phyloP scores from a whole-genome alignment of 768 basidiomycete genomes.

The Scleroderma bovista region DNA sequence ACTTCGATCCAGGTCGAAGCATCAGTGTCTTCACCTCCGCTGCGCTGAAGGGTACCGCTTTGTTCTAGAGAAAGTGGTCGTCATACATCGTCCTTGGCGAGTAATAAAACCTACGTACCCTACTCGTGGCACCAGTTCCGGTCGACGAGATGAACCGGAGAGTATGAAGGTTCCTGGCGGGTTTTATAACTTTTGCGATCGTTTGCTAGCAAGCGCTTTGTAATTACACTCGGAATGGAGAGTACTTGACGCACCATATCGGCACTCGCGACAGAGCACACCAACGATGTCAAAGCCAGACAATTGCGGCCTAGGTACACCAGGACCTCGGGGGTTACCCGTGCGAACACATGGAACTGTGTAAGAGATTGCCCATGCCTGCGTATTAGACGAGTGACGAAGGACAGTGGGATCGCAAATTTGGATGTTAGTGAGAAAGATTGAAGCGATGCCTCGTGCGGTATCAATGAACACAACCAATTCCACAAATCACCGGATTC shows the following conservation, averaged over 20 bases:
- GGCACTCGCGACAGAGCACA: constrained; percentile 25
- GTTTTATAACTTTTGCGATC: too few relatives aligned
- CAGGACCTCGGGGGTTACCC: constrained; percentile 20
- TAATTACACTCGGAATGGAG: too few relatives aligned
- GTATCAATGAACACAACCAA: constrained; percentile 25
- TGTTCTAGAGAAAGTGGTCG: too few relatives aligned
- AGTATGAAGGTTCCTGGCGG: too few relatives aligned
- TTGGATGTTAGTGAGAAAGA: constrained; percentile 21
- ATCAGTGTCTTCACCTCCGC: too few relatives aligned
- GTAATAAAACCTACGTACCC: too few relatives aligned
- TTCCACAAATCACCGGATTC: constrained; percentile 25
- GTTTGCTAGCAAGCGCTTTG: too few relatives aligned
- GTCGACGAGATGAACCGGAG: too few relatives aligned
- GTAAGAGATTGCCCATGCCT: constrained; percentile 16
- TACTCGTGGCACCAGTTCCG: too few relatives aligned
- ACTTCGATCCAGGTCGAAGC: too few relatives aligned
- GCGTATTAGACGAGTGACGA: constrained; percentile 18
- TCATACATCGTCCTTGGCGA: too few relatives aligned
- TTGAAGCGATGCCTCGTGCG: constrained; percentile 18
- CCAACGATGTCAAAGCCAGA: constrained; percentile 12
- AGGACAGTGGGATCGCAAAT: constrained; percentile 23
- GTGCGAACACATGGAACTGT: constrained; percentile 16
- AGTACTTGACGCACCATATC: constrained; percentile 40
- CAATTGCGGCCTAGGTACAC: constrained; percentile 19
- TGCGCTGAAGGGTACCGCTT: too few relatives aligned